Evolutionary conservation across 2,329 filamentous ascomycete genomes (phyloP).

Genomic region (Anisogramma anomala): DNA sequence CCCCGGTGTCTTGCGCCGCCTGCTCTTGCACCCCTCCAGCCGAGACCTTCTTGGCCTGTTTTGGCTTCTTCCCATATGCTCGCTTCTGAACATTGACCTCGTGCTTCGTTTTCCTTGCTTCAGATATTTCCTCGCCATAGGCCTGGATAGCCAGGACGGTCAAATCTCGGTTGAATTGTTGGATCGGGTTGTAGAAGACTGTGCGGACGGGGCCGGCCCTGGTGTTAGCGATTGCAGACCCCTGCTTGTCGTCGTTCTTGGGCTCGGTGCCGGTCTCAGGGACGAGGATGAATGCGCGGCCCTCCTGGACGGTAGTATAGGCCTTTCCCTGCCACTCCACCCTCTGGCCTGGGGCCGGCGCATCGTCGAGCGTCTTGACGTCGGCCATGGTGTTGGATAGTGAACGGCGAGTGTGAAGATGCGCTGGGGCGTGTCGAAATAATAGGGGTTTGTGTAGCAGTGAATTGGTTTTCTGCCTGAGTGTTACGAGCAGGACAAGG

Average conservation of each 20-base stretch:
- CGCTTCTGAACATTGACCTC: conserved; percentile 37
- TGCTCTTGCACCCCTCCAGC: neutral
- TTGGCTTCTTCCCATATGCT: conserved; percentile 29
- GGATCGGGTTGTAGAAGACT: conserved; percentile 98
- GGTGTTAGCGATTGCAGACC: conserved; percentile 19
- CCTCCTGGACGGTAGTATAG: conserved; percentile 42
- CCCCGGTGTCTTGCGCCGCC: neutral
- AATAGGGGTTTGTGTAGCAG: neutral
- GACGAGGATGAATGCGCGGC: conserved; percentile 45
- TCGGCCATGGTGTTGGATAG: conserved; percentile 6
- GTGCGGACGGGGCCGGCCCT: conserved; percentile 55
- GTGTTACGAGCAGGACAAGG: neutral
- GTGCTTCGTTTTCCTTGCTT: conserved; percentile 21
- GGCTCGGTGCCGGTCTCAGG: conserved; percentile 34
- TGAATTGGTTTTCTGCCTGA: conserved; percentile 1
- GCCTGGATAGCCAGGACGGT: conserved; percentile 86
- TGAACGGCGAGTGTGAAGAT: neutral
- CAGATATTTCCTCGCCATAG: conserved; percentile 55
- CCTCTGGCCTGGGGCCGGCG: conserved; percentile 23
- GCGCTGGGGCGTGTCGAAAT: conserved; percentile 6
- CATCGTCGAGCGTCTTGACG: conserved; percentile 15
- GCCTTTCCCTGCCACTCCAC: conserved; percentile 34
- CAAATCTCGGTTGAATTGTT: conserved; percentile 95
- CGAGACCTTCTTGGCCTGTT: conserved; percentile 22
- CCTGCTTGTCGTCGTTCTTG: conserved; percentile 24